A percentile compares a stretch with the other conserved stretches of the same genome.
Evolutionary conservation across 768 basidiomycete genomes (phyloP).

Genomic region (Mycena galopus): DNA sequence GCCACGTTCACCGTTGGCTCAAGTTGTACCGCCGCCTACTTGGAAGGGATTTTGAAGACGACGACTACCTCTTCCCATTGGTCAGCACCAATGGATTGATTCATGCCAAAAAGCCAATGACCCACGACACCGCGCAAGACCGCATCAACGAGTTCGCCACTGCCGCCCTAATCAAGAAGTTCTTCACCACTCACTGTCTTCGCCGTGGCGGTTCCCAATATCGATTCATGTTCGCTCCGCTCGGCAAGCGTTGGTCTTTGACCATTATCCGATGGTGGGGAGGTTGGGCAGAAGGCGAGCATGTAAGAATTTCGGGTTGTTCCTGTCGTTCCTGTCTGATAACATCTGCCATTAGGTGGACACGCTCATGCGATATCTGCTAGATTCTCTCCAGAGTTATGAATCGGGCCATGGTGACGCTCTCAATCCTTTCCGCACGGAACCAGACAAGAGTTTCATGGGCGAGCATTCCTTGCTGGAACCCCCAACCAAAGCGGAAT

Average conservation of each 20-base stretch:
- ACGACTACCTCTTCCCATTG: constrained; percentile 45
- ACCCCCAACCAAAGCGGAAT: constrained; percentile 37
- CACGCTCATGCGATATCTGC: constrained; percentile 51
- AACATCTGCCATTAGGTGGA: constrained; percentile 45
- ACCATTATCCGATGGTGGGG: constrained; percentile 56
- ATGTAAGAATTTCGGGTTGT: constrained; percentile 41
- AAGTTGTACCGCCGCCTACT: constrained; percentile 36
- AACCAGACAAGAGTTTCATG: constrained; percentile 42
- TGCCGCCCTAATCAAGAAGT: constrained; percentile 40
- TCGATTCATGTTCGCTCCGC: constrained; percentile 52
- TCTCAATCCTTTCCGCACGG: constrained; percentile 41
- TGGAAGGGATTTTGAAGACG: constrained; percentile 13
- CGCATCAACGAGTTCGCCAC: constrained; percentile 45
- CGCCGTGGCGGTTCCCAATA: constrained; percentile 55
- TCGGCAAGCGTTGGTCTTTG: constrained; percentile 51
- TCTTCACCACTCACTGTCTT: constrained; percentile 52
- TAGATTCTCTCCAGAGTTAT: constrained; percentile 49
- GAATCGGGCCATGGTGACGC: constrained; percentile 48
- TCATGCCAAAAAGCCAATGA: constrained; percentile 40
- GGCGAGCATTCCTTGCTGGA: constrained; percentile 39
- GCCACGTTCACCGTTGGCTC: constrained; percentile 43
- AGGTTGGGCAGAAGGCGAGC: constrained; percentile 46
- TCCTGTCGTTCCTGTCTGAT: background rate
- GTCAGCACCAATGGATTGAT: constrained; percentile 45
- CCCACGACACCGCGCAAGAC: constrained; percentile 45